These are phyloP conservation scores for Monosporascus sp. DNA, from an alignment of 2,329 filamentous ascomycete genomes.

Conservation along the genomic window DNA sequence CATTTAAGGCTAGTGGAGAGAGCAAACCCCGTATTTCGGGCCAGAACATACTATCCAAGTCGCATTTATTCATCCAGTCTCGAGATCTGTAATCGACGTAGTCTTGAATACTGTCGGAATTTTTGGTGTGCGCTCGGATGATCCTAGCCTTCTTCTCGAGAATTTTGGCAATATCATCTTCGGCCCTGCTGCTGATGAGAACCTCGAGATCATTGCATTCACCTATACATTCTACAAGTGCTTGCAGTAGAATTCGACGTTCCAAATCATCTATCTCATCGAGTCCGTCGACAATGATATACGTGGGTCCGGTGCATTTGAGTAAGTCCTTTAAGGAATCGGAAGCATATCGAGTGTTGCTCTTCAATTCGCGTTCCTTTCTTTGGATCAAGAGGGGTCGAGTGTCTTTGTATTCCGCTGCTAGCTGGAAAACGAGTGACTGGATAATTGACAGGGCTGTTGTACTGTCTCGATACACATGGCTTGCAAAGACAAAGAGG, in stretches of 20 bases:
- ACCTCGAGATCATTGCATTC: constrained; percentile 10
- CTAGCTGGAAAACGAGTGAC: constrained; percentile 16
- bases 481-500: constrained; percentile 12
- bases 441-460: constrained; percentile 12
- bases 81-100: constrained; percentile 11
- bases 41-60: constrained; percentile 9
- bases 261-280: constrained; percentile 23
- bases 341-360: constrained; percentile 13
- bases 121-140: constrained; percentile 7
- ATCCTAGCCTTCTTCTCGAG: constrained; percentile 1
- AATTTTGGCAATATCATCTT: constrained; percentile 16
- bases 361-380: constrained; percentile 7
- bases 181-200: constrained; percentile 20
- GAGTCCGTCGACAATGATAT: constrained; percentile 24
- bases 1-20: constrained; percentile 14
- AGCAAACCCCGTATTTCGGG: constrained; percentile 13
- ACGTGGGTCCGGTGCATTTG: constrained; percentile 9
- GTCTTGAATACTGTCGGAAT: constrained; percentile 15
- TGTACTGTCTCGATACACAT: constrained; percentile 3
- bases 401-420: constrained; percentile 11
- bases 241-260: constrained; percentile 7
- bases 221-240: constrained; percentile 6
- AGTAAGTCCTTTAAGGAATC: constrained; percentile 20
- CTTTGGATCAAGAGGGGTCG: constrained; percentile 15
- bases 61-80: constrained; percentile 8